Evolutionary conservation across 441 rosid species (phyloP).

Genomic region (Syzygium syzygioides): DNA sequence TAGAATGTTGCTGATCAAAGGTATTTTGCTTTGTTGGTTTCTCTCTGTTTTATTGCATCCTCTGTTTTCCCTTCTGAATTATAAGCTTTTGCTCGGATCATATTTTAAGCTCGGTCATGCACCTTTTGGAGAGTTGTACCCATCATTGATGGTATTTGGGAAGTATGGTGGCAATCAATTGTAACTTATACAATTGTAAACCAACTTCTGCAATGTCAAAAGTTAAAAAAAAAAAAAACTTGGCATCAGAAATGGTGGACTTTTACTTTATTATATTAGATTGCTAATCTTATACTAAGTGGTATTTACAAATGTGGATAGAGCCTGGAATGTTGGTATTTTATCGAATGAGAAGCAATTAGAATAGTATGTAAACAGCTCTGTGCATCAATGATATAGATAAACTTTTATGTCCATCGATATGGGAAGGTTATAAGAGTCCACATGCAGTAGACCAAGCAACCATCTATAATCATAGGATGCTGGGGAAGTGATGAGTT

Average conservation of each 20-base stretch:
- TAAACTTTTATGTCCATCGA: background rate
- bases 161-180: background rate
- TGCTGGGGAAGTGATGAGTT: background rate
- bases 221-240: background rate
- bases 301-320: background rate
- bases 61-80: background rate
- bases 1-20: conserved; percentile 77
- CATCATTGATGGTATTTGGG: background rate
- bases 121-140: background rate
- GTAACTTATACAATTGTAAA: background rate
- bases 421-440: background rate
- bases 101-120: background rate
- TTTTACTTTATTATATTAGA: background rate
- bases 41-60: background rate
- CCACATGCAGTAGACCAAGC: background rate
- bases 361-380: background rate
- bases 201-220: background rate
- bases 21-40: conserved; percentile 22
- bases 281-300: background rate
- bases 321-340: background rate
- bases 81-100: background rate
- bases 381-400: background rate
- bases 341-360: background rate
- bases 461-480: background rate
- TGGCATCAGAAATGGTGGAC: background rate